Evolutionary conservation across 306 rosid species (phyloP).

Genomic region (Crataegus laevigata): DNA sequence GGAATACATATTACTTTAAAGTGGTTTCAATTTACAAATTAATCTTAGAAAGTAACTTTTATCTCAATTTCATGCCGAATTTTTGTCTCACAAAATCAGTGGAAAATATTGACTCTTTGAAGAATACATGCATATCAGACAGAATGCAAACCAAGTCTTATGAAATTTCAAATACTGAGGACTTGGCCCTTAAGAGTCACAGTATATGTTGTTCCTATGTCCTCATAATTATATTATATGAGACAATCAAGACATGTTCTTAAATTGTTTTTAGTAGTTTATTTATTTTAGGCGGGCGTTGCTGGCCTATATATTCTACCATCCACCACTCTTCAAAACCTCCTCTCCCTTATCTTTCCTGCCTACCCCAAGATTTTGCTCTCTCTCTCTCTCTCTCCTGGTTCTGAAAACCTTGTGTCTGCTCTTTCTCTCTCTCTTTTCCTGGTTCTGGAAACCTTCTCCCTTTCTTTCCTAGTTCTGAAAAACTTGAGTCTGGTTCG

Average conservation of each 20-base stretch:
- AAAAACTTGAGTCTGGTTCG: neutral
- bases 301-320: slow-evolving; percentile 47
- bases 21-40: neutral
- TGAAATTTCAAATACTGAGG: neutral
- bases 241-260: neutral
- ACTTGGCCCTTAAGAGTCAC: neutral
- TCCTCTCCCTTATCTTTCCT: slow-evolving; percentile 44
- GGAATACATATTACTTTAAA: neutral
- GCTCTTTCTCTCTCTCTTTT: neutral
- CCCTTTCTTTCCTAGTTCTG: slow-evolving; percentile 13
- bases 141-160: neutral
- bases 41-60: neutral
- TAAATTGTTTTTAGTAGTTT: slow-evolving; percentile 15
- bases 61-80: neutral
- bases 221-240: neutral
- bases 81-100: neutral
- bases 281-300: slow-evolving; percentile 16
- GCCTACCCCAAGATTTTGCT: slow-evolving; percentile 9
- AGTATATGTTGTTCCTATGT: neutral
- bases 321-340: slow-evolving; percentile 33
- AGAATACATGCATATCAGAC: neutral
- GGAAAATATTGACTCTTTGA: neutral
- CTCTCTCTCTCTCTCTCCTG: slow-evolving; percentile 4
- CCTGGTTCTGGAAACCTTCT: neutral
- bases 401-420: neutral